A percentile compares a stretch with the other conserved stretches of the same genome.
Conservation (phyloP, 768 basidiomycete genomes). For the Pleurotus salmoneostramineus region DNA sequence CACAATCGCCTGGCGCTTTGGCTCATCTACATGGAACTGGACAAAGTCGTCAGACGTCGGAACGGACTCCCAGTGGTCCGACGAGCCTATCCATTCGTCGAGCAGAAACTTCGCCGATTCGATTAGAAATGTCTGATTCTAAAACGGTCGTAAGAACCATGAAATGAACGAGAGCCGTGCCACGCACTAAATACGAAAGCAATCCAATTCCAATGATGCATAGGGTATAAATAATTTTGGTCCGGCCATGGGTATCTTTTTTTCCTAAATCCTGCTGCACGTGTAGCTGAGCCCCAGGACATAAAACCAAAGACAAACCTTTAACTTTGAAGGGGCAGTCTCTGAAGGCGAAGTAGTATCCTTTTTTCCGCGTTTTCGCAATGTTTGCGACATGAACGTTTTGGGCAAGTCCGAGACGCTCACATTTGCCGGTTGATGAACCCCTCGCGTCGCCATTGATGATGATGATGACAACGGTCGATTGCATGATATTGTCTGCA, state of each 20-base stretch:
- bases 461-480: too few species aligned
- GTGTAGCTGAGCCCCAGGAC: background rate
- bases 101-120: conserved; percentile 15
- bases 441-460: too few species aligned
- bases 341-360: background rate
- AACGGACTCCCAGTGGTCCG: conserved; percentile 31
- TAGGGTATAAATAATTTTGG: conserved; percentile 3
- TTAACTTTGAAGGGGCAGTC: background rate
- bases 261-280: background rate
- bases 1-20: conserved; percentile 67
- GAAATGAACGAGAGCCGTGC: background rate
- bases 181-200: conserved; percentile 1
- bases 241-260: background rate
- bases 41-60: conserved; percentile 13
- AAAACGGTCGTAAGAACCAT: background rate
- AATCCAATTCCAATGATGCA: background rate
- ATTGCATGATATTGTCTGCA: too few species aligned
- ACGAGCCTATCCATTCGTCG: conserved; percentile 36
- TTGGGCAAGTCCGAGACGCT: too few species aligned
- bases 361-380: conserved; percentile 3
- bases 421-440: too few species aligned
- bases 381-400: background rate
- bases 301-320: background rate
- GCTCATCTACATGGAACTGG: conserved; percentile 46
- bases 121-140: conserved; percentile 15